A percentile compares a stretch with the other conserved stretches of the same genome.
Evolutionary conservation across 2,329 filamentous ascomycete species (phyloP).

Genomic region (Pseudogymnoascus sp.): DNA sequence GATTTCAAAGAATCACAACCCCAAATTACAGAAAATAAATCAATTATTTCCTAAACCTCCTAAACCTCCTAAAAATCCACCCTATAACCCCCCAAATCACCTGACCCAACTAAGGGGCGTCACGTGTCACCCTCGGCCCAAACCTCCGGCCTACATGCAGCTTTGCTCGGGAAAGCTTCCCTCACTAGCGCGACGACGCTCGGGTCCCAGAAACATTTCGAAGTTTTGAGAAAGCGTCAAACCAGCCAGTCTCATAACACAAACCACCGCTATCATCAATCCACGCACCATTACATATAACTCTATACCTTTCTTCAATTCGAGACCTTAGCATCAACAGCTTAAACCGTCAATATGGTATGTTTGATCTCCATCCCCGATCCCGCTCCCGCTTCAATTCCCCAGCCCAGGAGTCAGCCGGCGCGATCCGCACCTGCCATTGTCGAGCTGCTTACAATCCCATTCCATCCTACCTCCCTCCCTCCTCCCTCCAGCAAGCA

Average conservation of each 20-base stretch:
- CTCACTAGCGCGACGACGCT: slow-evolving; percentile 3
- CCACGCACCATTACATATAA: background rate
- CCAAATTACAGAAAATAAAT: background rate
- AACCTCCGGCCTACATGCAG: background rate
- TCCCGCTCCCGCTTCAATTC: background rate
- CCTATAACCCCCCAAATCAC: background rate
- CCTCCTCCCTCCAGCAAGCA: background rate
- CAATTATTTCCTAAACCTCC: too few relatives aligned
- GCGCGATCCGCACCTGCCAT: background rate
- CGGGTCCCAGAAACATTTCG: slow-evolving; percentile 13
- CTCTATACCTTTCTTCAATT: background rate
- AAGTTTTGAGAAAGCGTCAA: slow-evolving; percentile 8
- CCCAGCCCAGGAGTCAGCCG: background rate
- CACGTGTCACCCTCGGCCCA: background rate
- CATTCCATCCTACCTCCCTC: background rate
- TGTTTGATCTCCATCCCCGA: background rate
- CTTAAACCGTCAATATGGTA: slow-evolving; percentile 13
- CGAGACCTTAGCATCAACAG: background rate
- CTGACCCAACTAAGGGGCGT: background rate
- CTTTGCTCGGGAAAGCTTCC: background rate
- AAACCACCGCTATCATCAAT: background rate
- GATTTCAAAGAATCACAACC: background rate
- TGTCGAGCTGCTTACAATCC: background rate
- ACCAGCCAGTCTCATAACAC: background rate
- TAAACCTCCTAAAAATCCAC: too few relatives aligned